Conservation (phyloP, 805 yeast species). For the Spathaspora passalidarum region DNA sequence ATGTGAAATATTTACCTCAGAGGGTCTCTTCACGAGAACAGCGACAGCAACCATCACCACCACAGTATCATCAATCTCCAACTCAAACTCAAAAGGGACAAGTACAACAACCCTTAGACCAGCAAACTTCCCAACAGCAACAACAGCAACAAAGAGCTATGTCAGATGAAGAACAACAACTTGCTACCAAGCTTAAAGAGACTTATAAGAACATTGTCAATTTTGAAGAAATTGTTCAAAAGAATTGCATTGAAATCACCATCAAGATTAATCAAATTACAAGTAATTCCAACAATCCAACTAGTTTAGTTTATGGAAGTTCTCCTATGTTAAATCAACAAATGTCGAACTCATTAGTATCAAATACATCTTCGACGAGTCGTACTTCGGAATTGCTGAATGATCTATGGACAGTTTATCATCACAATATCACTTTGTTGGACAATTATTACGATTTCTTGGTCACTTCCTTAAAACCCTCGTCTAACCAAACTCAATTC, state of each 20-base stretch:
- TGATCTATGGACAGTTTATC: conserved; percentile 70
- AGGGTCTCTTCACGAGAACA: conserved; percentile 8
- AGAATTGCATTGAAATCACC: conserved; percentile 60
- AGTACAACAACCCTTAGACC: conserved; percentile 5
- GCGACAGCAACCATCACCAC: conserved; percentile 4
- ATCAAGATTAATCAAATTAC: conserved; percentile 43
- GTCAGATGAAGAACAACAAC: conserved; percentile 61
- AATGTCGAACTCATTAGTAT: conserved; percentile 13
- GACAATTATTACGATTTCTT: conserved; percentile 73
- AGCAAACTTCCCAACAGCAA: conserved; percentile 11
- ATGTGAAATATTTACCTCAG: not conserved
- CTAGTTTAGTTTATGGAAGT: conserved; percentile 9
- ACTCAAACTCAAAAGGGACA: conserved; percentile 11
- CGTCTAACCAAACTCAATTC: conserved; percentile 46
- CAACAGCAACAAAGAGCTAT: conserved; percentile 26
- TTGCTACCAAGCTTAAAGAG: conserved; percentile 70
- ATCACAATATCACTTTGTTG: conserved; percentile 59
- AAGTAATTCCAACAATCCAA: conserved; percentile 29
- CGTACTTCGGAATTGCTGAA: conserved; percentile 49
- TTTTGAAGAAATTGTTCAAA: conserved; percentile 66
- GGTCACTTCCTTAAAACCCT: conserved; percentile 66
- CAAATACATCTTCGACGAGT: conserved; percentile 16
- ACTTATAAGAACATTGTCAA: conserved; percentile 68
- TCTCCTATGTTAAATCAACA: conserved; percentile 12
- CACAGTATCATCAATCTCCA: conserved; percentile 4